These are phyloP conservation scores for Daldinia decipiens DNA, from an alignment of 495 filamentous ascomycete species.

Conservation along the genomic window DNA sequence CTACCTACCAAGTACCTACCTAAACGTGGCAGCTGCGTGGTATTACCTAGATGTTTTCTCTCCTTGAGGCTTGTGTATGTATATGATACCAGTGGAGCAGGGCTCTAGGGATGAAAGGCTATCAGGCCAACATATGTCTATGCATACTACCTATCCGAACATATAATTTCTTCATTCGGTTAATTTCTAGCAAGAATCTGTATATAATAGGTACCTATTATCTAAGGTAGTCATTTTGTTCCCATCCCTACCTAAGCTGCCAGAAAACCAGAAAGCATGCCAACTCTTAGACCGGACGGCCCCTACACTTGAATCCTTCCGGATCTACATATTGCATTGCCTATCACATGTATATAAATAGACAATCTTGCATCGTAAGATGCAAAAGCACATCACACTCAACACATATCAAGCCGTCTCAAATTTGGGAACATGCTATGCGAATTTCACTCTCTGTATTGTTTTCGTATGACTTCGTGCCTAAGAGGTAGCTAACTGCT, in stretches of 20 bases:
- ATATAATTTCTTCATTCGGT: background rate
- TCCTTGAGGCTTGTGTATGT: background rate
- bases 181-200: background rate
- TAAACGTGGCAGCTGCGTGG: background rate
- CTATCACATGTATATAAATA: too few relatives aligned
- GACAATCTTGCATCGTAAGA: too few relatives aligned
- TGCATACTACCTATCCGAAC: background rate
- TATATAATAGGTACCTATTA: background rate
- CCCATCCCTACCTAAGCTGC: too few relatives aligned
- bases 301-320: too few relatives aligned
- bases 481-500: background rate
- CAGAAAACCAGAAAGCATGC: too few relatives aligned
- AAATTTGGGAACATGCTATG: too few relatives aligned
- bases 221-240: background rate
- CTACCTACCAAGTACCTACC: background rate
- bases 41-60: background rate
- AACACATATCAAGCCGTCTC: too few relatives aligned
- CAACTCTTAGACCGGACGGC: too few relatives aligned
- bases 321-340: too few relatives aligned
- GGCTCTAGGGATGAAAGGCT: background rate
- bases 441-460: too few relatives aligned
- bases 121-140: background rate
- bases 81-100: background rate
- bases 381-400: too few relatives aligned
- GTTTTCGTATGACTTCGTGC: conserved; percentile 2